Percentiles rank a stretch among this genome's conserved stretches.
phyloP scores from a whole-genome alignment of 331 rosid genomes.

The Malus hybrid region DNA sequence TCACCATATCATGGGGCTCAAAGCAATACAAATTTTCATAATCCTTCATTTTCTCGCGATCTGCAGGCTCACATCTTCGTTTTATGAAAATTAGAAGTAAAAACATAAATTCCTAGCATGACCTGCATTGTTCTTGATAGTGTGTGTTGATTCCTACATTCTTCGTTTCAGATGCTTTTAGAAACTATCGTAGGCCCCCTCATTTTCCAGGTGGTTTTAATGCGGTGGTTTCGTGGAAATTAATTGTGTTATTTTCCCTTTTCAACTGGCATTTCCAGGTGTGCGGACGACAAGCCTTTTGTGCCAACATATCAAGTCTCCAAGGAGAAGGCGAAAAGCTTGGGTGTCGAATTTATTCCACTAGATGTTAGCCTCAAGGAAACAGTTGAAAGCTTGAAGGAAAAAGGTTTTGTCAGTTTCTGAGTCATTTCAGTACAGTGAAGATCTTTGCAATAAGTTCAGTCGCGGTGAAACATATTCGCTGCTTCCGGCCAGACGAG shows the following conservation, averaged over 20 bases:
- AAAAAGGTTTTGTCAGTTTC: slow-evolving; percentile 31
- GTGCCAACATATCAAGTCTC: slow-evolving; percentile 32
- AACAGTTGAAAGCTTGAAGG: slow-evolving; percentile 50
- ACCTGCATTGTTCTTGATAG: not conserved
- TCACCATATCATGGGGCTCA: not conserved
- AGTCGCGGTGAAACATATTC: not conserved
- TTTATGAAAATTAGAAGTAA: no score
- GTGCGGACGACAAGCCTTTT: slow-evolving; percentile 29
- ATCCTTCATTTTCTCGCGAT: not conserved
- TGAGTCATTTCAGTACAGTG: slow-evolving; percentile 1
- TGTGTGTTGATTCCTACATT: not conserved
- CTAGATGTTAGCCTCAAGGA: slow-evolving; percentile 33
- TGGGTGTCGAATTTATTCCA: slow-evolving; percentile 44
- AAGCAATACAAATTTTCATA: not conserved
- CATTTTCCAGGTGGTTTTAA: not conserved
- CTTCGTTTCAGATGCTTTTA: not conserved
- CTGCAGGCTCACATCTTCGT: not conserved
- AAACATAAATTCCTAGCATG: not conserved
- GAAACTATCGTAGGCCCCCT: not conserved
- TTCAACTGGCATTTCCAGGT: slow-evolving; percentile 19
- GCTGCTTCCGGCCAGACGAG: not conserved
- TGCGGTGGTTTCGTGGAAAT: not conserved
- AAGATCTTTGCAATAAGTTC: not conserved
- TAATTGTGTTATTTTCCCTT: not conserved
- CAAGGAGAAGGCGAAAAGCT: slow-evolving; percentile 33